These are phyloP conservation scores for Helicostylum pulchrum DNA, from an alignment of 192 early-diverging fungal species.

Conservation along the genomic window DNA sequence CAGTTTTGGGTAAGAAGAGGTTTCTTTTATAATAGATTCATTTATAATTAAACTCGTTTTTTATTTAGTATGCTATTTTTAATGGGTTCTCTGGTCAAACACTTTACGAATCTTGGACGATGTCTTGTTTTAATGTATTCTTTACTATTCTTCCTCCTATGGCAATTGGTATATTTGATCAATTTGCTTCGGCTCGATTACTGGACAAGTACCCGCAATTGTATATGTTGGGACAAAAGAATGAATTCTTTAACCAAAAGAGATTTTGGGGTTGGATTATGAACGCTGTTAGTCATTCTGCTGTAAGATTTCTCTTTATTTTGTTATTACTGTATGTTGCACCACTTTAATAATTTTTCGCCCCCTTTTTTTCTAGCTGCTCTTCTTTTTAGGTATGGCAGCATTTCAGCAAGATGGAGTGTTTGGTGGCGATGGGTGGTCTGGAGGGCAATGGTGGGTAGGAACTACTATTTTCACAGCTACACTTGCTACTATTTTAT, in stretches of 20 bases:
- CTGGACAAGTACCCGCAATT: constrained; percentile 92
- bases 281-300: constrained; percentile 92
- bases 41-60: background rate
- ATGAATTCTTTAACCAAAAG: constrained; percentile 70
- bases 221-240: constrained; percentile 59
- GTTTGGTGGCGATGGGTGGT: constrained; percentile 56
- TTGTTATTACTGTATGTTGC: too few species aligned
- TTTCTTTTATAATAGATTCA: background rate
- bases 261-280: constrained; percentile 89
- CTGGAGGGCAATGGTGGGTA: constrained; percentile 86
- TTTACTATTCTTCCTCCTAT: constrained; percentile 89
- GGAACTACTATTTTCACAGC: constrained; percentile 88
- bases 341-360: background rate
- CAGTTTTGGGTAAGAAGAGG: constrained; percentile 84
- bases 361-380: constrained; percentile 31
- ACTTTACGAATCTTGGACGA: constrained; percentile 91
- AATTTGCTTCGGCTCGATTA: constrained; percentile 79
- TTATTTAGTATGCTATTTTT: constrained; percentile 61
- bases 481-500: constrained; percentile 83
- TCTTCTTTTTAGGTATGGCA: constrained; percentile 66
- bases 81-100: constrained; percentile 94
- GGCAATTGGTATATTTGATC: constrained; percentile 92
- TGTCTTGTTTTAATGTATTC: constrained; percentile 88
- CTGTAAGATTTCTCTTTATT: constrained; percentile 40
- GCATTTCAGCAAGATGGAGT: constrained; percentile 70